Evolutionary conservation across 2,329 filamentous ascomycete genomes (phyloP).

Genomic region (Neopestalotiopsis sp.): DNA sequence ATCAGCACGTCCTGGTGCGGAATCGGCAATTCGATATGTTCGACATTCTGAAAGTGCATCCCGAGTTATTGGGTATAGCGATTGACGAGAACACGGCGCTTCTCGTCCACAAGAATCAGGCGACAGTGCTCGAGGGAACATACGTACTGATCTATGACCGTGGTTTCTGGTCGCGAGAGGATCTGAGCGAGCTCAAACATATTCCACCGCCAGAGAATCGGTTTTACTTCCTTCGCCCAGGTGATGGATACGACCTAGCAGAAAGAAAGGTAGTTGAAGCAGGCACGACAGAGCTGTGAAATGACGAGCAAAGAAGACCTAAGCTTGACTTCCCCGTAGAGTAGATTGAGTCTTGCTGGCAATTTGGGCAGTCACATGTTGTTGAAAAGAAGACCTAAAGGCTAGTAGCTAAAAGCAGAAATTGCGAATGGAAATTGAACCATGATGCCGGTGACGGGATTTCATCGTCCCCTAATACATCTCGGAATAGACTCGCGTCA

Average conservation of each 20-base stretch:
- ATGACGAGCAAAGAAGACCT: background rate
- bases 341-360: no score
- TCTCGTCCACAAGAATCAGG: constrained; percentile 33
- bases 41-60: constrained; percentile 35
- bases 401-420: no score
- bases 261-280: constrained; percentile 29
- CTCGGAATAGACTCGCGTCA: no score
- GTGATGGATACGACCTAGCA: constrained; percentile 34
- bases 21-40: constrained; percentile 39
- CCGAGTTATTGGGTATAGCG: constrained; percentile 35
- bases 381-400: no score
- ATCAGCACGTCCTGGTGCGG: constrained; percentile 38
- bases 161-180: constrained; percentile 37
- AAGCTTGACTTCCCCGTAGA: no score
- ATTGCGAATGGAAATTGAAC: no score
- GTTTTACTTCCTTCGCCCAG: constrained; percentile 35
- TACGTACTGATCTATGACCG: constrained; percentile 38
- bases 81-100: constrained; percentile 40
- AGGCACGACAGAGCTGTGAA: background rate
- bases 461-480: no score
- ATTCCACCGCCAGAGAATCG: constrained; percentile 28
- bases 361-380: no score
- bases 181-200: constrained; percentile 31
- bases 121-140: constrained; percentile 33
- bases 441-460: no score